These are phyloP conservation scores for Circinella minor DNA, from an alignment of 371 early-diverging fungal genomes.

Conservation along the genomic window DNA sequence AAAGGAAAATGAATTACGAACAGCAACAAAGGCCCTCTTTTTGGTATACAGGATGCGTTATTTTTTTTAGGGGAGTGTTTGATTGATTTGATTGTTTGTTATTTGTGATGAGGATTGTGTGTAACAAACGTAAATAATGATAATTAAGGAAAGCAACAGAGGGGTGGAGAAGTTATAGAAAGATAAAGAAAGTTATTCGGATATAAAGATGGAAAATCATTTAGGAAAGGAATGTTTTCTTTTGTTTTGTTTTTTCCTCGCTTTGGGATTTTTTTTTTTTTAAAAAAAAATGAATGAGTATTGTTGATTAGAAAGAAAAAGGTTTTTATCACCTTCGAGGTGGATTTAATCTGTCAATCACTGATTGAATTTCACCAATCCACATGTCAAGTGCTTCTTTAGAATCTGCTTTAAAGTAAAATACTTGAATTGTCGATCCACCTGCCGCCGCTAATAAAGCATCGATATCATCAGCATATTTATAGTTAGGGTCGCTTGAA, in stretches of 20 bases:
- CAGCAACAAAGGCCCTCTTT: conserved; percentile 2
- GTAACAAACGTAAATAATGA: no score
- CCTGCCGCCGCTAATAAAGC: conserved; percentile 26
- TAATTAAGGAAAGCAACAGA: no score
- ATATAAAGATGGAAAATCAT: no score
- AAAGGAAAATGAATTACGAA: conserved; percentile 7
- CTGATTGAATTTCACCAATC: conserved; percentile 20
- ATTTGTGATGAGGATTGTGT: neutral
- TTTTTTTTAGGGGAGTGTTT: neutral
- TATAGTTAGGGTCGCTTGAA: conserved; percentile 21
- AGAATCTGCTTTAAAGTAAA: conserved; percentile 24
- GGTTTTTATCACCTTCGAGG: conserved; percentile 12
- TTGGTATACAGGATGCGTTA: conserved; percentile 1
- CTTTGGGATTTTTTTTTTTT: no score
- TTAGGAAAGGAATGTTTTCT: no score
- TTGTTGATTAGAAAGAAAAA: neutral
- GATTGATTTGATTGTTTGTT: neutral
- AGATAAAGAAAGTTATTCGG: no score
- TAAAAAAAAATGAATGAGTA: no score
- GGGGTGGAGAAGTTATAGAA: no score
- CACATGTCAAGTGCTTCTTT: conserved; percentile 21
- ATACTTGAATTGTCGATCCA: conserved; percentile 18
- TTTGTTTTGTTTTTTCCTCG: no score
- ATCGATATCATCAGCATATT: conserved; percentile 27
- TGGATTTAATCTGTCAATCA: conserved; percentile 15